A percentile compares a stretch with the other conserved stretches of the same genome.
Conservation (phyloP, 768 basidiomycete genomes). For the Leccinellum rugosiceps region DNA sequence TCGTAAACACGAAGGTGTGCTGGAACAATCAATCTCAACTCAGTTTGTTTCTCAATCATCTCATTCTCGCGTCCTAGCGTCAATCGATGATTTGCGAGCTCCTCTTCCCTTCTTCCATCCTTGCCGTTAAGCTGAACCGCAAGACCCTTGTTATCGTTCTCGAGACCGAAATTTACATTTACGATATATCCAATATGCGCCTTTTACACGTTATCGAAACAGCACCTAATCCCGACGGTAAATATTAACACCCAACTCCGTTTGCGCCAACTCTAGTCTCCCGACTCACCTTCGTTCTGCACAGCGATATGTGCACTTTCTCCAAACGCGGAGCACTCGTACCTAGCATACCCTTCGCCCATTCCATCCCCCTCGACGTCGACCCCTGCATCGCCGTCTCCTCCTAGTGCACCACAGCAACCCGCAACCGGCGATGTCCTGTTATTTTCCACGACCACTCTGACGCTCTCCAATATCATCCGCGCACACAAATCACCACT, state of each 20-base stretch:
- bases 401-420: constrained; percentile 43
- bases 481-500: constrained; percentile 96
- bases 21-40: not conserved
- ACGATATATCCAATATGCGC: constrained; percentile 98
- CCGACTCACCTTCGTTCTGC: constrained; percentile 2
- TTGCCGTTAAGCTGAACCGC: constrained; percentile 96
- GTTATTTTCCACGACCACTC: constrained; percentile 88
- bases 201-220: constrained; percentile 97
- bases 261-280: not conserved
- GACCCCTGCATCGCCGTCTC: constrained; percentile 36
- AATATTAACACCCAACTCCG: constrained; percentile 5
- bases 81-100: constrained; percentile 99
- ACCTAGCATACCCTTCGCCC: constrained; percentile 94
- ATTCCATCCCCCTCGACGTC: constrained; percentile 78
- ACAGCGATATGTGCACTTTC: constrained; percentile 93
- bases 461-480: constrained; percentile 92
- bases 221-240: constrained; percentile 91
- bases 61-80: constrained; percentile 46
- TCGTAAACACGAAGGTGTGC: constrained; percentile 95
- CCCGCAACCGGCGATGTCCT: constrained; percentile 77
- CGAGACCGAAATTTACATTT: constrained; percentile 97
- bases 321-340: constrained; percentile 88
- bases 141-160: constrained; percentile 95
- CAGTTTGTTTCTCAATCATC: not conserved
- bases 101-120: constrained; percentile 92